Evolutionary conservation across 2,329 filamentous ascomycete genomes (phyloP).

Genomic region (Gaeumannomyces sp.): DNA sequence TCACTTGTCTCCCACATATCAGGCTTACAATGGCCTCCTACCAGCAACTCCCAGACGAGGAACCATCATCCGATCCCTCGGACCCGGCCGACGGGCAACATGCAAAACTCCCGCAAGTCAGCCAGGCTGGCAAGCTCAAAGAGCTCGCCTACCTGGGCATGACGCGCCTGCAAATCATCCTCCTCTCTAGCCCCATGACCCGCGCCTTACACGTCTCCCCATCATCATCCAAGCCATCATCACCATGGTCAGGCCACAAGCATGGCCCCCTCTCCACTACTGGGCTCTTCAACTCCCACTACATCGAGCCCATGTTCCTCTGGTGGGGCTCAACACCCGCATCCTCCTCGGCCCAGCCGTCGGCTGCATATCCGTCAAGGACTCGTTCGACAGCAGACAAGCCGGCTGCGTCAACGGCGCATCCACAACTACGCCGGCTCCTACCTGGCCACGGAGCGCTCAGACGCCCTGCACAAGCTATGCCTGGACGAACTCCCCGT

Average conservation of each 20-base stretch:
- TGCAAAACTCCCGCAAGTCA: neutral
- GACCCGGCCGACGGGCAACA: too few relatives aligned
- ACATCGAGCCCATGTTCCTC: slow-evolving; percentile 15
- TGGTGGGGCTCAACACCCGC: slow-evolving; percentile 16
- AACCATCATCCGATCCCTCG: too few relatives aligned
- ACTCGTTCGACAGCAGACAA: neutral
- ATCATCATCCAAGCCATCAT: neutral
- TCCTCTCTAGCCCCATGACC: neutral
- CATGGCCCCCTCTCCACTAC: neutral
- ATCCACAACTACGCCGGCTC: slow-evolving; percentile 17
- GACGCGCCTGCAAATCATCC: slow-evolving; percentile 1
- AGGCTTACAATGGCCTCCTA: too few relatives aligned
- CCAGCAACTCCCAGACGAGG: too few relatives aligned
- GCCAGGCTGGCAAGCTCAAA: neutral
- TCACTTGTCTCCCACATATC: too few relatives aligned
- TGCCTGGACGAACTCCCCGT: slow-evolving; percentile 14
- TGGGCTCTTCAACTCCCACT: slow-evolving; percentile 11
- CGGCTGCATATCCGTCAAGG: neutral
- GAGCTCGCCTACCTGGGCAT: slow-evolving; percentile 2
- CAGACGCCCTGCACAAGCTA: slow-evolving; percentile 13
- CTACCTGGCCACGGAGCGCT: slow-evolving; percentile 7
- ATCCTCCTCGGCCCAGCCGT: slow-evolving; percentile 11
- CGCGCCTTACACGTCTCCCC: neutral
- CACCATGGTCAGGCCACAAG: slow-evolving; percentile 7
- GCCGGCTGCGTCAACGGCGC: slow-evolving; percentile 12